Conservation (phyloP, 2,329 filamentous ascomycete species). For the Stachybotrys elegans region DNA sequence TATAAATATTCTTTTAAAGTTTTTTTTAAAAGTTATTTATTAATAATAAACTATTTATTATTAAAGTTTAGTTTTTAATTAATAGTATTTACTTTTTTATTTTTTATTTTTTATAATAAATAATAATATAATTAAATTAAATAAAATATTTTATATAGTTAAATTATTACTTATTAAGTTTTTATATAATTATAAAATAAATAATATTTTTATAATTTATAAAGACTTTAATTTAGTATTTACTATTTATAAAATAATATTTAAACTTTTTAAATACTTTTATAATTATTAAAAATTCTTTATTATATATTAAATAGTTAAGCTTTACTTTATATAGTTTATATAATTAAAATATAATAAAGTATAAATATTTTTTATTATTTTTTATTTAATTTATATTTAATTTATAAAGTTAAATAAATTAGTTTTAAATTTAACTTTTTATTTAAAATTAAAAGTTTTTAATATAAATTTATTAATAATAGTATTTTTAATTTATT, state of each 20-base stretch:
- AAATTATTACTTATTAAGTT: constrained; percentile 10
- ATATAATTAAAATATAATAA: constrained; percentile 12
- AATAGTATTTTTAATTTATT: constrained; percentile 6
- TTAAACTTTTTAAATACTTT: constrained; percentile 18
- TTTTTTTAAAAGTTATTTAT: no score
- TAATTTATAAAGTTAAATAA: no score
- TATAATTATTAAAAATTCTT: constrained; percentile 17
- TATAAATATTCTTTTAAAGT: no score
- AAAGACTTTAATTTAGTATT: constrained; percentile 14
- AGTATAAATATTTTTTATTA: constrained; percentile 8
- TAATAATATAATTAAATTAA: no score
- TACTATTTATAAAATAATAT: constrained; percentile 12
- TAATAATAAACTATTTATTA: no score
- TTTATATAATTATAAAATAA: constrained; percentile 11
- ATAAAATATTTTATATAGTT: constrained; percentile 12
- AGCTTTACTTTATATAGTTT: constrained; percentile 14
- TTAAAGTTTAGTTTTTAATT: no score
- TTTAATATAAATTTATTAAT: constrained; percentile 4
- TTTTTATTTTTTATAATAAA: no score
- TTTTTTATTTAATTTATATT: constrained; percentile 9
- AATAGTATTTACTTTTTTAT: no score
- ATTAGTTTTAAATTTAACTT: neutral
- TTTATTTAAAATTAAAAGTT: constrained; percentile 5
- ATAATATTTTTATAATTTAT: constrained; percentile 17
- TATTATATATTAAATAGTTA: constrained; percentile 18